A percentile compares a stretch with the other conserved stretches of the same genome.
Conservation (phyloP, 1,284 basidiomycete species). For the Trametes pubescens region DNA sequence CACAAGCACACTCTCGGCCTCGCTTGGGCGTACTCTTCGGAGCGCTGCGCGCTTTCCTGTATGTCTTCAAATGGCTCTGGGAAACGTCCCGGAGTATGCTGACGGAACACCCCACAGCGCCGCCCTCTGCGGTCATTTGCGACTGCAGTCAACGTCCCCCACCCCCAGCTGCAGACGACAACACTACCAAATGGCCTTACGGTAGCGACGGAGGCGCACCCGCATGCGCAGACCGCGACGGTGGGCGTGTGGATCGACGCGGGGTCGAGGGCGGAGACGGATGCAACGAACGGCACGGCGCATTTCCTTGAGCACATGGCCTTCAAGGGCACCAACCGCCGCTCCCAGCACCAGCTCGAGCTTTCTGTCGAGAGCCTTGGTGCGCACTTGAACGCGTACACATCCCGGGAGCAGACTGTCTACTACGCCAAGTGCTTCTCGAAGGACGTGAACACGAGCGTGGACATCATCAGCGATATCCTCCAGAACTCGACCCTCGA, state of each 20-base stretch:
- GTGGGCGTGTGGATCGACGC: constrained; percentile 99
- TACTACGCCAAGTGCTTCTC: constrained; percentile 99
- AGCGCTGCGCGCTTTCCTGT: constrained; percentile 64
- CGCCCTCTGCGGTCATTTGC: constrained; percentile 66
- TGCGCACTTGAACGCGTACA: constrained; percentile 98
- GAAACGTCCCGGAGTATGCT: constrained; percentile 3
- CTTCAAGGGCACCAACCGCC: constrained; percentile 92
- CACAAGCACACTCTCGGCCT: constrained; percentile 66
- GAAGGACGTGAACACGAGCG: constrained; percentile 91
- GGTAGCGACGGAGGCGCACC: constrained; percentile 92
- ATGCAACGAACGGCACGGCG: constrained; percentile 94
- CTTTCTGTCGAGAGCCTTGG: constrained; percentile 99
- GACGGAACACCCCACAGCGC: constrained; percentile 38
- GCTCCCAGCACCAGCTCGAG: constrained; percentile 93
- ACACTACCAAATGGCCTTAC: constrained; percentile 93
- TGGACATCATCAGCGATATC: constrained; percentile 99
- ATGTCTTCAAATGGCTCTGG: constrained; percentile 34
- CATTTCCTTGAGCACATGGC: constrained; percentile 99
- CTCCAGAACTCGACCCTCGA: constrained; percentile 98
- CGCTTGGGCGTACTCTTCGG: constrained; percentile 69
- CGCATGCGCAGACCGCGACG: constrained; percentile 96
- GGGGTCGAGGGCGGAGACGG: constrained; percentile 95
- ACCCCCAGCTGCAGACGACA: constrained; percentile 86
- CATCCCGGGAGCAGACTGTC: constrained; percentile 98
- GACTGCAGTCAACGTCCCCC: constrained; percentile 69